Base-by-base conservation (phyloP, 345 rosid species). In the Toxicodendron radicans region DNA sequence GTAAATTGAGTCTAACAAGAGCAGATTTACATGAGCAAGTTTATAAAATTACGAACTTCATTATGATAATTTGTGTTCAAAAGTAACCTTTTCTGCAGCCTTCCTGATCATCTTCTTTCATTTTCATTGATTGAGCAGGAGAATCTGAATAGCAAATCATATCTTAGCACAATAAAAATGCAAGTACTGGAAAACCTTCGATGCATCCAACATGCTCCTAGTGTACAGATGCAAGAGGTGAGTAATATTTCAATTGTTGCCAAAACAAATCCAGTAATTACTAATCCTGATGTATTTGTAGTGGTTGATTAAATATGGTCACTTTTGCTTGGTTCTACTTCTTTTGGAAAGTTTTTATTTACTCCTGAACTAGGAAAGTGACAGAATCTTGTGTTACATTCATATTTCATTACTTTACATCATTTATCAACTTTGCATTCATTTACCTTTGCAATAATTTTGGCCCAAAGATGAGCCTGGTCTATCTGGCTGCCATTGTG, bases 221-320 rank as follows among this genome's bases (percentile, higher is more conserved):
- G 97, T 74, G 97, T 91, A 58, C 97, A 95, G 75, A 85, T 95
- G 97, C 99, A 95, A 65, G 99, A 95, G 99, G 99, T 90, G 75
- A 79, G 87, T 70, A 21, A 33, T 51, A 46, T 21, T 23, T 35
- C 20, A 66, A 48, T 68, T 58, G 21, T 48, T 68, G 48, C 41
- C 18, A 45, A 45, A 62, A 21, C 46, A 43, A 33, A 57, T 70
- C 20, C 14, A 57, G 53, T 57, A 30, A 12, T 61, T 20, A 32
- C 10, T 68, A 56, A 30, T 3, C 18, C 30, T 24, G 14, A 27
- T 59, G 2, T 60, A 11, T 71, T 60, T 46, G 58, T 60, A 46
- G 7, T 11, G n/a, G 45, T 33, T 17, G 57, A 33, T 48, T 46
- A 24, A 18, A 24, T 66, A 24, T 12, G 21, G 38, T 27, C 7